Base-by-base conservation (phyloP, 495 filamentous ascomycete genomes). In the Aspergillus indologenus region DNA sequence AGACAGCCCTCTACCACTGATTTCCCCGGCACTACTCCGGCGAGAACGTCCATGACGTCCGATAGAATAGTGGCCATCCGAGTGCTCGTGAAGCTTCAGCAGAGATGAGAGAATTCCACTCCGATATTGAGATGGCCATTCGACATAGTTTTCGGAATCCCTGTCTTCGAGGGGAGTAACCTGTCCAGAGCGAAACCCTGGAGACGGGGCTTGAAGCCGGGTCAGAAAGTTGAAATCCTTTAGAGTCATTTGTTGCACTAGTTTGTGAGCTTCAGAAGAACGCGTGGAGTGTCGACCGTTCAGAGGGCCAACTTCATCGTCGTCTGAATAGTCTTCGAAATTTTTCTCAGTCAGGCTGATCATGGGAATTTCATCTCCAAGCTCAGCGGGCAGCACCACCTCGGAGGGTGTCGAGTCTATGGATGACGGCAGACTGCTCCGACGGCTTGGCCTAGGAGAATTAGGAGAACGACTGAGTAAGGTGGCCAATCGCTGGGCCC, bases 81-180 rank as follows among this genome's bases (percentile, higher is more conserved):
- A 67, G 47, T 75, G 65, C 54, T 83, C 81, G 63, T 92, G 88
- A 12, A 96, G 79, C 69, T 90, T 95, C 54, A 96, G 75, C 2
- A 98, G 74, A 8, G 85, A 88, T 5, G 87, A 85, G 8, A 98
- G 76, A 46, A 95, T 82, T 26, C 92, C 90, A 42, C 85, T 85
- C 46, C 85, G 87, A 67, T 89, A 94, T 50, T 87, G 81, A 7
- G 79, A 68, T 3, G 90, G 91, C 15, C 79, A 79, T 44, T 87
- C 84, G 6, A 90, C 79, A 63, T 90, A 92, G 46, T 81, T 78
- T 54, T 90, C 83, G 17, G 81, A 77, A 24, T 83, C 78, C 49
- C 78, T 71, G 45, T 87, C 85, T 42, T 85, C 82, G 8, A 78
- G 71, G 14, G 86, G 85, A 9, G 85, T 90, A 12, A 73, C 71